Base-by-base conservation (phyloP, 2,329 filamentous ascomycete genomes). In the Podosphaera xanthii region DNA sequence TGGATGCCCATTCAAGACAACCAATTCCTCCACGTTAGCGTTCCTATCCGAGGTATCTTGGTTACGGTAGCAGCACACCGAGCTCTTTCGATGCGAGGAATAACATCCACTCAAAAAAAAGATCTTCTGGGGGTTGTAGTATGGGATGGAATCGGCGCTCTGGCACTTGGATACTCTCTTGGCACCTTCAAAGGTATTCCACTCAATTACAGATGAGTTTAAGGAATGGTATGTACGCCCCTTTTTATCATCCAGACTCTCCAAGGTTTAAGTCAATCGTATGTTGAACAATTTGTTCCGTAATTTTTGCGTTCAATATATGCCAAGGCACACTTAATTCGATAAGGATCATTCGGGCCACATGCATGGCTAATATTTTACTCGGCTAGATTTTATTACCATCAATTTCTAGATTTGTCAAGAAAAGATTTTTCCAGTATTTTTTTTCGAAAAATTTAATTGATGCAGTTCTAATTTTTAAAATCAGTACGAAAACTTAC, bases 1-100 rank as follows among this genome's bases (percentile, higher is more conserved):
- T 60, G 62, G 38, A 58, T 65, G 36, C 64, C 64, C 14, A 60
- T 64, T 9, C 59, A 63, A 40, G 55, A 65, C 48, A 66, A 65
- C 52, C 61, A 64, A 38, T 64, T 64, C 40, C 57, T 64, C 10
- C 58, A 64, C 49, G 63, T 63, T 8, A 58, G 34, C 8, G 56
- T 58, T 4, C 60, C 58, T 2, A 57, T 60, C 6, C 55, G 56
- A 9, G 50, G 59, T 30, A 33, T 61, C 35, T 52, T 61, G 5
- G 56, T 54, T 1, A 58, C 55, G 34, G 49, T 63, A 1, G 60
- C 62, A 2, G 58, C 12, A 6, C n/a, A 48, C 48, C 60, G 58
- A 42, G 44, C 35, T 14, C 2, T 58, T 1, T 8, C 60, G 40
- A 52, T 48, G 50, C 46, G 59, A 57, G 59, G 44, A 14, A 40